phyloP scores from a whole-genome alignment of 2,329 filamentous ascomycete species.

The Juglanconis juglandina region DNA sequence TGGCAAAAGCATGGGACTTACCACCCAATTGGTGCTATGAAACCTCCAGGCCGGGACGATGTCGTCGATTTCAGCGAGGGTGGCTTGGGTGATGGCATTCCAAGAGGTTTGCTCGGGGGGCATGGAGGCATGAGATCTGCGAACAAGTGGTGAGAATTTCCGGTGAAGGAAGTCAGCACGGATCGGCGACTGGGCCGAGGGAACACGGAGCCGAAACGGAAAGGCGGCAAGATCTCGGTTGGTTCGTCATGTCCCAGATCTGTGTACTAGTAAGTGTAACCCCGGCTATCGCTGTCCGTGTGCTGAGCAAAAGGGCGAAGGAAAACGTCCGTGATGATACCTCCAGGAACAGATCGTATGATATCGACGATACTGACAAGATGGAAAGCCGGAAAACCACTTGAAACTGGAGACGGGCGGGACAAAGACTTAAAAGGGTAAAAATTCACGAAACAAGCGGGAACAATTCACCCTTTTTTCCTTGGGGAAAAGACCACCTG shows the following conservation, averaged over 20 bases:
- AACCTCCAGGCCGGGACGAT: conserved; percentile 11
- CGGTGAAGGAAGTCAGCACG: background rate
- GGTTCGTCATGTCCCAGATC: conserved; percentile 15
- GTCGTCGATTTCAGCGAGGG: background rate
- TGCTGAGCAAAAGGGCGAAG: no score
- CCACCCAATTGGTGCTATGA: conserved; percentile 16
- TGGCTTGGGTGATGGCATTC: conserved; percentile 10
- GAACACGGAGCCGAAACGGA: conserved; percentile 8
- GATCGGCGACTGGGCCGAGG: background rate
- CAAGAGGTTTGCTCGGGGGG: background rate
- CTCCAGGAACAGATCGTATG: no score
- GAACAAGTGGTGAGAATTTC: conserved; percentile 7
- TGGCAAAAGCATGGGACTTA: background rate
- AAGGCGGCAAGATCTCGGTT: background rate
- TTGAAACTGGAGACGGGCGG: background rate
- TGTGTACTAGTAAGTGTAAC: background rate
- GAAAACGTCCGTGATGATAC: no score
- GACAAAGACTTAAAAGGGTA: conserved; percentile 4
- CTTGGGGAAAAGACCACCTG: background rate
- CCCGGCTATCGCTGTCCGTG: no score
- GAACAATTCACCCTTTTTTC: background rate
- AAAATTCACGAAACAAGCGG: conserved; percentile 13
- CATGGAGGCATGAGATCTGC: background rate
- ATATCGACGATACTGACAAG: background rate
- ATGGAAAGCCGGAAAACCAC: background rate